Evolutionary conservation across 2,329 filamentous ascomycete genomes (phyloP), one percentile per base, ranked within the genome.

Genomic region (Calcarisporium arbuscula): DNA sequence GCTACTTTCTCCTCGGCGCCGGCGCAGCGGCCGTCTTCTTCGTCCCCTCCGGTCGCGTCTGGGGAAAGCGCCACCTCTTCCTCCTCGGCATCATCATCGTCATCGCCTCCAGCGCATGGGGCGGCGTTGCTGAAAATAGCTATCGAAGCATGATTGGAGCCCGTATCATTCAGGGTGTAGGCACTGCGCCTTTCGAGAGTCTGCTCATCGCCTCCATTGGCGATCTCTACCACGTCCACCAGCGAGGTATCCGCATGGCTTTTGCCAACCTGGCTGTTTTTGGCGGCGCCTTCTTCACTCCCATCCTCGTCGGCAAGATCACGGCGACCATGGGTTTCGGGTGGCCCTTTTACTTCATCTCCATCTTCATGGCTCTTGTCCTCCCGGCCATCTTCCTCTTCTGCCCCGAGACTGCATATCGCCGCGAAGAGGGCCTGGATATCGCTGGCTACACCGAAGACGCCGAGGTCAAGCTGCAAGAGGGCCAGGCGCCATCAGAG

Each of bases 51-150:
- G 87, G 85, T 15, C 77, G 89, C 38, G 82, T 95, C 43, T 95
- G 86, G 85, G 90, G 90, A 25, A 95, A 95, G 61, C 74, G 89
- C 26, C 90, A 95, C 64, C 64, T 88, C 12, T 95, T 94, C 56
- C 61, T 95, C 18, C 49, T 94, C 3, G 88, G 87, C 7, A 80
- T 81, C 29, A 44, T 85, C 30, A 70, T 94, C 38, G 70, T 94
- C 48, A 72, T 94, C 27, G 66, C 73, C 28, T 83, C 82, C 38
- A 85, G 80, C 45, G 76, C 74, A 6, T 95, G 89, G 89, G 88
- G 77, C 17, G 85, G 85, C 19, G 76, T 72, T 1, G 77, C 75
- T 12, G 72, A 74, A 9, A 69, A 66, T 25, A 77, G 77, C 55
- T 92, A 94, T 56, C 67, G 62, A 12, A 85, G 78, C 50, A 67